Evolutionary conservation across 345 rosid genomes (phyloP).

Genomic region (Populus euphratica): DNA sequence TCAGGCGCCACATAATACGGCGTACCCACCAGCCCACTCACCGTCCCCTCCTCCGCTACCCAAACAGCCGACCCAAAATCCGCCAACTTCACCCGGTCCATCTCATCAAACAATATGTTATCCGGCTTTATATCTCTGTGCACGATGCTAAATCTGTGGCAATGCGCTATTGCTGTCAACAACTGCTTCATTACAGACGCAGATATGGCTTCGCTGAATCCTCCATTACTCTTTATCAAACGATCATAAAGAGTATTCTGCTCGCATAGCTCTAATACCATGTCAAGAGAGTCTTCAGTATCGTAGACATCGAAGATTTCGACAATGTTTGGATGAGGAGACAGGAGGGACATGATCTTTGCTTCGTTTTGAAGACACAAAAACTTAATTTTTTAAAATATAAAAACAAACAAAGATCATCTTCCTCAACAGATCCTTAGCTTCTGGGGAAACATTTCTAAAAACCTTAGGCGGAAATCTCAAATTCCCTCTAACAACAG

Average conservation of each 20-base stretch:
- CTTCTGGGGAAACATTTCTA: conserved; percentile 15
- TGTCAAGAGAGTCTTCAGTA: conserved; percentile 12
- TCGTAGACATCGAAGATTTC: conserved; percentile 27
- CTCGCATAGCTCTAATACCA: conserved; percentile 27
- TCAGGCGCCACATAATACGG: conserved; percentile 34
- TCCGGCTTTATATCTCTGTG: conserved; percentile 29
- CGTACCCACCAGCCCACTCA: conserved; percentile 27
- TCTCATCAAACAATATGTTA: conserved; percentile 19
- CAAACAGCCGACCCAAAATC: conserved; percentile 27
- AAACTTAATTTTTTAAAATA: no score
- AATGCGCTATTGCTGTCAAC: conserved; percentile 19
- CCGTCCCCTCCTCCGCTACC: conserved; percentile 10
- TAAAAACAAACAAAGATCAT: no score
- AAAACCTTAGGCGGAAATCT: conserved; percentile 25
- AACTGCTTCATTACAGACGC: conserved; percentile 14
- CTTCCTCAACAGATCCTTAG: conserved; percentile 27
- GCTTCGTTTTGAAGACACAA: conserved; percentile 28
- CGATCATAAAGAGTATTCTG: conserved; percentile 22
- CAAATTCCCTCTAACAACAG: conserved; percentile 29
- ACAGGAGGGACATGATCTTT: conserved; percentile 21
- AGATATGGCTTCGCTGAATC: conserved; percentile 10
- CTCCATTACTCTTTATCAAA: neutral
- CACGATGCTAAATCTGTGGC: conserved; percentile 19
- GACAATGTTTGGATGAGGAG: conserved; percentile 33
- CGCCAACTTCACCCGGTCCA: conserved; percentile 12